These are phyloP conservation scores for Colletotrichum sp. DNA, from an alignment of 2,329 filamentous ascomycete species.

Conservation along the genomic window DNA sequence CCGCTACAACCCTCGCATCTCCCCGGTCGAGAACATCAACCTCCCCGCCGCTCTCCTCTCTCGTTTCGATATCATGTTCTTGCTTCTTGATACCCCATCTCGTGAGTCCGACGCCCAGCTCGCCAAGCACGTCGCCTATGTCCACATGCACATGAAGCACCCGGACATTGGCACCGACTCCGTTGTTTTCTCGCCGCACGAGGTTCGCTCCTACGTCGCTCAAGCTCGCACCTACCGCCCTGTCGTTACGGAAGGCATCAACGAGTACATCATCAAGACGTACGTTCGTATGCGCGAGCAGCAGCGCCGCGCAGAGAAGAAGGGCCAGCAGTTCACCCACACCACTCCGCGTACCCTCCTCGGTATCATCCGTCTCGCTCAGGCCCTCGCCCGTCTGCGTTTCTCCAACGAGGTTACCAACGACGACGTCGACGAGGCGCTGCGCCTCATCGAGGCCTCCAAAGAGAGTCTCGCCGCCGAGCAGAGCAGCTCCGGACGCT, in stretches of 20 bases:
- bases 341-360: constrained; percentile 93
- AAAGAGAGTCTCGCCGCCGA: constrained; percentile 89
- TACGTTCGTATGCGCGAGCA: constrained; percentile 94
- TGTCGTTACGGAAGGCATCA: constrained; percentile 81
- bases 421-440: constrained; percentile 94
- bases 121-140: constrained; percentile 92
- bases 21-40: constrained; percentile 98
- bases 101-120: constrained; percentile 92
- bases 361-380: constrained; percentile 89
- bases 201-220: constrained; percentile 95
- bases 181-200: constrained; percentile 87
- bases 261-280: constrained; percentile 95
- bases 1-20: constrained; percentile 96
- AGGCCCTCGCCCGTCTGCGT: constrained; percentile 89
- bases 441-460: constrained; percentile 89
- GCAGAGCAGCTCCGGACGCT: constrained; percentile 55
- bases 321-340: constrained; percentile 91
- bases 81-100: constrained; percentile 92
- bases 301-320: constrained; percentile 89
- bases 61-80: constrained; percentile 95
- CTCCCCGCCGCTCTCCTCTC: constrained; percentile 95
- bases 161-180: constrained; percentile 70
- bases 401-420: constrained; percentile 86
- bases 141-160: constrained; percentile 96
- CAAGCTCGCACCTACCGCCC: constrained; percentile 90